These are phyloP conservation scores for Lanmaoa rubissima DNA, from an alignment of 768 basidiomycete genomes.

Conservation along the genomic window DNA sequence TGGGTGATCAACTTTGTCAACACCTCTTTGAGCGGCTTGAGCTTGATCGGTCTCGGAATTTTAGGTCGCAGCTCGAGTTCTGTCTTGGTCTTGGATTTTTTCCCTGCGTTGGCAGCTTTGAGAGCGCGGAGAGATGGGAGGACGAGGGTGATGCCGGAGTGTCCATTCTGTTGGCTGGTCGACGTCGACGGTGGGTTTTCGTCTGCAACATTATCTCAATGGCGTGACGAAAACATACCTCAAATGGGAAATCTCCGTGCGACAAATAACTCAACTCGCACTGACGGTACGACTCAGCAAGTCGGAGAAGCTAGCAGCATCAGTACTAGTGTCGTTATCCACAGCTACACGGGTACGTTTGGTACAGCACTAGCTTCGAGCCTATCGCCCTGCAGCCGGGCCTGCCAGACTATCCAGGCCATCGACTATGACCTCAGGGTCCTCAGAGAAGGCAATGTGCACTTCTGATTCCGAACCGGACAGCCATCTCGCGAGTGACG, in stretches of 20 bases:
- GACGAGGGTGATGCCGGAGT: slow-evolving; percentile 61
- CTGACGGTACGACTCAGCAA: no score
- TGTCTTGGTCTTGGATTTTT: slow-evolving; percentile 43
- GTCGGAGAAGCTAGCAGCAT: no score
- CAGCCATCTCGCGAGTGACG: no score
- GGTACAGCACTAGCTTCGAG: no score
- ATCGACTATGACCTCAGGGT: no score
- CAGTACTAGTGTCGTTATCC: no score
- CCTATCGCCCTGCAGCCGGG: no score
- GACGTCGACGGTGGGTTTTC: slow-evolving; percentile 34
- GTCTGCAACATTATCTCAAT: slow-evolving; percentile 20
- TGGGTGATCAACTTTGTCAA: slow-evolving; percentile 61
- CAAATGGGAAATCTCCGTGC: slow-evolving; percentile 4
- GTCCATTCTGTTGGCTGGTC: slow-evolving; percentile 18
- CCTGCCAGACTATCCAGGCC: no score
- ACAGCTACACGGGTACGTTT: no score
- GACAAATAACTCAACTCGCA: no score
- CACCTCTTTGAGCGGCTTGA: slow-evolving; percentile 80
- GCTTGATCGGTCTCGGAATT: slow-evolving; percentile 57
- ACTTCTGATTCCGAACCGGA: no score
- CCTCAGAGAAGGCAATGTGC: no score
- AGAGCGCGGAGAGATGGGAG: slow-evolving; percentile 64
- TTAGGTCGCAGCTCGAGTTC: slow-evolving; percentile 32
- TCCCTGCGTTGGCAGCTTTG: slow-evolving; percentile 54
- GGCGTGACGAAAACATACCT: slow-evolving; percentile 8